Percentiles rank a stretch among this genome's conserved stretches.
These are phyloP conservation scores for Ustilago loliicola DNA, from an alignment of 1,284 basidiomycete genomes.

Conservation along the genomic window DNA sequence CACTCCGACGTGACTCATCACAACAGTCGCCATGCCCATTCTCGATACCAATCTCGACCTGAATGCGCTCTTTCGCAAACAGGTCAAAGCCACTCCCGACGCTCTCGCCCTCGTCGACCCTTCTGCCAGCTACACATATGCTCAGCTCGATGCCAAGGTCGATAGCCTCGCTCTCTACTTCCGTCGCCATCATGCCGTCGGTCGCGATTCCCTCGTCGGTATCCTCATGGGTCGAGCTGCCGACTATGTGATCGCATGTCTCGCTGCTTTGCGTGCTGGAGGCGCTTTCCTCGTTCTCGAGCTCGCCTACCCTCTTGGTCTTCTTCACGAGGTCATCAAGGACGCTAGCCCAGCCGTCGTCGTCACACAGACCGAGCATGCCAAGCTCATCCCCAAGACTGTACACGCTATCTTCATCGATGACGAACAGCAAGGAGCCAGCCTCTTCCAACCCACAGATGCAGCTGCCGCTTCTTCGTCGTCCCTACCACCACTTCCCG, in stretches of 20 bases:
- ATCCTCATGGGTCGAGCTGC: conserved; percentile 65
- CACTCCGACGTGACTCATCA: neutral
- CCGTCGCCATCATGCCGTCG: conserved; percentile 52
- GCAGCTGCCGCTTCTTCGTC: conserved; percentile 5
- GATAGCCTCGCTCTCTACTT: conserved; percentile 54
- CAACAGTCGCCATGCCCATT: conserved; percentile 34
- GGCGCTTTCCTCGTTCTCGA: conserved; percentile 70
- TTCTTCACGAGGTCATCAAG: conserved; percentile 66
- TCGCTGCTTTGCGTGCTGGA: conserved; percentile 68
- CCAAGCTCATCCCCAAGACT: conserved; percentile 44
- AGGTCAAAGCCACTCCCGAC: conserved; percentile 53
- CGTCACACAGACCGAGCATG: conserved; percentile 64
- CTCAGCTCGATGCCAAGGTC: conserved; percentile 61
- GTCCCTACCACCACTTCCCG: conserved; percentile 36
- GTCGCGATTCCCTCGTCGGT: conserved; percentile 63
- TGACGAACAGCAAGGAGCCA: conserved; percentile 9
- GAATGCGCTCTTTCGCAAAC: conserved; percentile 53
- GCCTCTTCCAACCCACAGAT: conserved; percentile 18
- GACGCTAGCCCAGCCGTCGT: conserved; percentile 67
- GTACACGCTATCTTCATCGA: conserved; percentile 48
- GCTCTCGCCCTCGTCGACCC: conserved; percentile 51
- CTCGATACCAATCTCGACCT: conserved; percentile 55
- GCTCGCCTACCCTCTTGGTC: conserved; percentile 66
- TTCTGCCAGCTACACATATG: conserved; percentile 57
- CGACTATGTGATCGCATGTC: conserved; percentile 68